Conservation (phyloP, 495 filamentous ascomycete genomes). For the Terfezia boudieri region DNA sequence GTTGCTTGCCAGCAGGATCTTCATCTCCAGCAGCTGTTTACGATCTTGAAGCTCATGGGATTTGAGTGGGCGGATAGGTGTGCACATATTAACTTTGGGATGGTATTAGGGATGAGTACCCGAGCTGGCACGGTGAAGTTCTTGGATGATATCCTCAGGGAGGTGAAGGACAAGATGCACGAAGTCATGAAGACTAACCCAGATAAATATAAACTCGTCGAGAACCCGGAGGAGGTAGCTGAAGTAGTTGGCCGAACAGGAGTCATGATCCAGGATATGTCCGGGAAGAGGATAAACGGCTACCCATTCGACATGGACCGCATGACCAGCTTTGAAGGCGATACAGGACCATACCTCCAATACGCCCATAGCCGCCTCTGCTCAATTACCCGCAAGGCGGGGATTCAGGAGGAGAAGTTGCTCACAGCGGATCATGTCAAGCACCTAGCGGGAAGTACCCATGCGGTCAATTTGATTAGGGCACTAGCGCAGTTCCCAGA, state of each 20-base stretch:
- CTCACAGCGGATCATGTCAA: too few relatives aligned
- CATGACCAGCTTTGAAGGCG: constrained; percentile 50
- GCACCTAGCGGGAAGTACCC: background rate
- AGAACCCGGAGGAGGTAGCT: constrained; percentile 30
- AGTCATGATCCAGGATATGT: constrained; percentile 47
- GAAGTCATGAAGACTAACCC: constrained; percentile 41
- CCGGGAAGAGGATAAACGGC: constrained; percentile 39
- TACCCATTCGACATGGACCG: constrained; percentile 40
- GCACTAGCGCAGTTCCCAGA: constrained; percentile 43
- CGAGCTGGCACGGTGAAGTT: constrained; percentile 35
- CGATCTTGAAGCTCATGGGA: constrained; percentile 37
- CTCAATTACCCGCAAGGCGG: constrained; percentile 34
- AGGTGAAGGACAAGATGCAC: constrained; percentile 41
- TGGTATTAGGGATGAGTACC: constrained; percentile 40
- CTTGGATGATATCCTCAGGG: constrained; percentile 38
- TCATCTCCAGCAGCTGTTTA: constrained; percentile 41
- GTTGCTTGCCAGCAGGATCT: constrained; percentile 38
- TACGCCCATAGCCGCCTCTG: constrained; percentile 44
- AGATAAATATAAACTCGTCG: constrained; percentile 36
- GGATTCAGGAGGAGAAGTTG: constrained; percentile 27
- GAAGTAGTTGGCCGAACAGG: constrained; percentile 38
- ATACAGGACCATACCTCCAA: constrained; percentile 47
- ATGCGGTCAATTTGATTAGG: constrained; percentile 35
- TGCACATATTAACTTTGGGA: constrained; percentile 41
- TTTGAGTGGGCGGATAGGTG: constrained; percentile 34